Conservation (phyloP, 106 monocot genomes). For the Agapanthus africanus region DNA sequence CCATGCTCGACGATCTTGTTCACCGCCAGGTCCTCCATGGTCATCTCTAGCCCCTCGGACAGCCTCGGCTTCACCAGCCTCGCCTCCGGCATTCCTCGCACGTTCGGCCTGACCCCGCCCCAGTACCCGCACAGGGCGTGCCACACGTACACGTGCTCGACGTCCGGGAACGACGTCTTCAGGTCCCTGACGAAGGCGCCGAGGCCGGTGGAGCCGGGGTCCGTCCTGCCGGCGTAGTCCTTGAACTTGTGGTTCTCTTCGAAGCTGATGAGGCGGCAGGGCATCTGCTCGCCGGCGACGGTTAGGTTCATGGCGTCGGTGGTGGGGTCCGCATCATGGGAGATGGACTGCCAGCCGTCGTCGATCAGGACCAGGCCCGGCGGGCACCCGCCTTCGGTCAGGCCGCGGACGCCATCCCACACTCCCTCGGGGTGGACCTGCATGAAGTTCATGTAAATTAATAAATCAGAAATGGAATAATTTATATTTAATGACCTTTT, state of each 20-base stretch:
- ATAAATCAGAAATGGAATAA: no score
- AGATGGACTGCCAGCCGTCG: conserved; percentile 91
- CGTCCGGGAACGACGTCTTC: conserved; percentile 35
- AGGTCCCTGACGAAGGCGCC: conserved; percentile 51
- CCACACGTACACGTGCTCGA: conserved; percentile 84
- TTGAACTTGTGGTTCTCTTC: conserved; percentile 79
- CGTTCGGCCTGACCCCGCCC: conserved; percentile 62
- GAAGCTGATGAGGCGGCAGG: conserved; percentile 65
- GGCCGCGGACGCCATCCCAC: conserved; percentile 47
- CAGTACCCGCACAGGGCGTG: conserved; percentile 92
- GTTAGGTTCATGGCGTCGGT: conserved; percentile 56
- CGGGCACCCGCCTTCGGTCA: conserved; percentile 70
- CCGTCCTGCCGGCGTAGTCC: conserved; percentile 30
- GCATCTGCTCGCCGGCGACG: conserved; percentile 91
- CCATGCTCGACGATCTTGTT: conserved; percentile 80
- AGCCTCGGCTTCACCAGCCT: conserved; percentile 44
- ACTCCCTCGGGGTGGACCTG: conserved; percentile 66
- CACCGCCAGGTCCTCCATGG: conserved; percentile 87
- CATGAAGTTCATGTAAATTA: no score
- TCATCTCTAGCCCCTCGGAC: conserved; percentile 53
- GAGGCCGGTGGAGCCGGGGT: conserved; percentile 27
- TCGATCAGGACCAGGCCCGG: conserved; percentile 80
- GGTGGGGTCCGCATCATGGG: conserved; percentile 67
- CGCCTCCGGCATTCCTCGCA: conserved; percentile 39
- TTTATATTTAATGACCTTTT: no score